These are phyloP conservation scores for Mucor saturninus DNA, from an alignment of 371 early-diverging fungal species.

Conservation along the genomic window DNA sequence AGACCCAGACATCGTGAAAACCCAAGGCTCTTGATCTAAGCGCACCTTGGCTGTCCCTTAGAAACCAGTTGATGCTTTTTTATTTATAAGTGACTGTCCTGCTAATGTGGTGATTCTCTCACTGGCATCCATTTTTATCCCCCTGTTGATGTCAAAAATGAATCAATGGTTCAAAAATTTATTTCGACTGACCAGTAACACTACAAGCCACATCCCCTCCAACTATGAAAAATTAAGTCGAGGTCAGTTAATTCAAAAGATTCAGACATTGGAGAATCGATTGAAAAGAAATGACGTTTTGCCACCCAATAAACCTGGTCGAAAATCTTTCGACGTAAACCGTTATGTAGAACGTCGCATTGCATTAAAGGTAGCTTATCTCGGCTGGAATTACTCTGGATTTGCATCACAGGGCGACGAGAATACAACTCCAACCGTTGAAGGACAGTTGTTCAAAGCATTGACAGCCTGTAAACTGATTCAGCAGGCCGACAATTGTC, in stretches of 20 bases:
- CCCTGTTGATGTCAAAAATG: neutral
- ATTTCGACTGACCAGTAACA: neutral
- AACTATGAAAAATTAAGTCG: conserved; percentile 12
- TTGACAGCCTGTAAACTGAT: conserved; percentile 77
- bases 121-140: neutral
- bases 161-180: neutral
- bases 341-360: conserved; percentile 78
- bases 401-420: conserved; percentile 74
- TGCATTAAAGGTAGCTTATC: conserved; percentile 89
- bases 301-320: neutral
- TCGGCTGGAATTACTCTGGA: conserved; percentile 93
- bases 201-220: neutral
- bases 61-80: too few relatives aligned
- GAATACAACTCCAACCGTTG: conserved; percentile 72
- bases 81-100: too few relatives aligned
- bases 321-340: conserved; percentile 75
- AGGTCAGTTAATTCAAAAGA: conserved; percentile 16
- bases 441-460: conserved; percentile 83
- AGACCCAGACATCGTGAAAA: too few relatives aligned
- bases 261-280: conserved; percentile 14
- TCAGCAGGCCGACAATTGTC: conserved; percentile 53
- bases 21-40: too few relatives aligned
- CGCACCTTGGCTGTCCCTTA: too few relatives aligned
- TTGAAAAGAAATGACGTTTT: neutral
- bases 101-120: too few relatives aligned